These are phyloP conservation scores for Kodamaea kaohsiungensis DNA, from an alignment of 805 yeast genomes.

Conservation along the genomic window DNA sequence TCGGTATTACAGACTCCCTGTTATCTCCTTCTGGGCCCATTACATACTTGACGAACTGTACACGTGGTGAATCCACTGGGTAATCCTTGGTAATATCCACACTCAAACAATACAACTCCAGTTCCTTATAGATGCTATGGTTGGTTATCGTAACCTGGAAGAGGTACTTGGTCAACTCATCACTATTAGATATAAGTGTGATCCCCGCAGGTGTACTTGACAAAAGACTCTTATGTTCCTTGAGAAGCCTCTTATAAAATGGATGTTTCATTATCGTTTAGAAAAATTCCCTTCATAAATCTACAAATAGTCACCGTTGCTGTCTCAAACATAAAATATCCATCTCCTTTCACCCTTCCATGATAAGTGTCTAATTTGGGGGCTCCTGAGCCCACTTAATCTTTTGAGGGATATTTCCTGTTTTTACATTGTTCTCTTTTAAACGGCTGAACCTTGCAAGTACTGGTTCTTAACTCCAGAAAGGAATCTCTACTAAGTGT, in stretches of 20 bases:
- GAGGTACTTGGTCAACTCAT: slow-evolving; percentile 20
- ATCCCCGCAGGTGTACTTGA: slow-evolving; percentile 23
- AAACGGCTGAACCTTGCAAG: too few species aligned
- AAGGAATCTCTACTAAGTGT: too few species aligned
- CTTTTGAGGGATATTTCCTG: too few species aligned
- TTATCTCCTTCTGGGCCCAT: slow-evolving; percentile 6
- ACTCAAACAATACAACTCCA: slow-evolving; percentile 40
- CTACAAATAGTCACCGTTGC: too few species aligned
- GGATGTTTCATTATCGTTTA: slow-evolving; percentile 21
- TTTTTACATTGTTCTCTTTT: too few species aligned
- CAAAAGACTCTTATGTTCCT: slow-evolving; percentile 24
- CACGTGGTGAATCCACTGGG: slow-evolving; percentile 62
- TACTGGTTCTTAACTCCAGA: too few species aligned
- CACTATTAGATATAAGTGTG: slow-evolving; percentile 19
- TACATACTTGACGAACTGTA: slow-evolving; percentile 43
- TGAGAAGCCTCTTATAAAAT: slow-evolving; percentile 28
- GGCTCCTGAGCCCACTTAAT: too few species aligned
- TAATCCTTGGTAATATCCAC: slow-evolving; percentile 46
- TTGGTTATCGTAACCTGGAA: slow-evolving; percentile 20
- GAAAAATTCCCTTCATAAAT: neutral
- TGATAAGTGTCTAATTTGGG: too few species aligned
- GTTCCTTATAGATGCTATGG: slow-evolving; percentile 15
- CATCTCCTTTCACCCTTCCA: too few species aligned
- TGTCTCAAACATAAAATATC: too few species aligned
- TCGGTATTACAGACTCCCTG: slow-evolving; percentile 43